phyloP scores from a whole-genome alignment of 352 stramenopile genomes.

The Pythium biforme region DNA sequence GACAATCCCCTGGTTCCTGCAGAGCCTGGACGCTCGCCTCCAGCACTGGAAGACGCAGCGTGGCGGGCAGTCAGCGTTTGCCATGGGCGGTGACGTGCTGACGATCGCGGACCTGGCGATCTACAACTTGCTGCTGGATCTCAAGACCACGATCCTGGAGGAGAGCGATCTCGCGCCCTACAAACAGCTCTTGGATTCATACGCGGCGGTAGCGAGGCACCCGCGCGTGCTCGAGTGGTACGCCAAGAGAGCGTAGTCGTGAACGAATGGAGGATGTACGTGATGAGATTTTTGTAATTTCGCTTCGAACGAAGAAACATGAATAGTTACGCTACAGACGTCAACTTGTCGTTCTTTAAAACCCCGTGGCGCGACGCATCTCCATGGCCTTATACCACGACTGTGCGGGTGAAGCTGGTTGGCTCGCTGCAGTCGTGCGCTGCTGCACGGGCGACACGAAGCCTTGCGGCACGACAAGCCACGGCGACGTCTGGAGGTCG shows the following conservation, averaged over 20 bases:
- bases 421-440: slow-evolving; percentile 12
- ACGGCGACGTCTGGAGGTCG: slow-evolving; percentile 34
- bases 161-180: slow-evolving; percentile 24
- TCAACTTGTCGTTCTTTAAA: slow-evolving; percentile 5
- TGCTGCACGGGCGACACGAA: slow-evolving; percentile 27
- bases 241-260: not conserved
- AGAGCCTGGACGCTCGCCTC: slow-evolving; percentile 40
- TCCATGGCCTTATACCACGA: slow-evolving; percentile 43
- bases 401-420: slow-evolving; percentile 2
- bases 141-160: slow-evolving; percentile 37
- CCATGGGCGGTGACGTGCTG: slow-evolving; percentile 28
- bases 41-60: slow-evolving; percentile 22
- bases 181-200: slow-evolving; percentile 26
- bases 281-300: too few relatives aligned
- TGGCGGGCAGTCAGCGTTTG: slow-evolving; percentile 9
- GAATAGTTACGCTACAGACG: slow-evolving; percentile 15
- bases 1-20: slow-evolving; percentile 42
- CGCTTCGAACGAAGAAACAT: too few relatives aligned
- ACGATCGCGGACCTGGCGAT: slow-evolving; percentile 60
- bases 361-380: slow-evolving; percentile 37
- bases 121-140: slow-evolving; percentile 38
- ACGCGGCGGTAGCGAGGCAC: slow-evolving; percentile 34
- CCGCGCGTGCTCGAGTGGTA: slow-evolving; percentile 53
- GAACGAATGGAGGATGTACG: not conserved
- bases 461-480: slow-evolving; percentile 44